phyloP scores from a whole-genome alignment of 2,329 filamentous ascomycete species.

The Botrytis medusae region DNA sequence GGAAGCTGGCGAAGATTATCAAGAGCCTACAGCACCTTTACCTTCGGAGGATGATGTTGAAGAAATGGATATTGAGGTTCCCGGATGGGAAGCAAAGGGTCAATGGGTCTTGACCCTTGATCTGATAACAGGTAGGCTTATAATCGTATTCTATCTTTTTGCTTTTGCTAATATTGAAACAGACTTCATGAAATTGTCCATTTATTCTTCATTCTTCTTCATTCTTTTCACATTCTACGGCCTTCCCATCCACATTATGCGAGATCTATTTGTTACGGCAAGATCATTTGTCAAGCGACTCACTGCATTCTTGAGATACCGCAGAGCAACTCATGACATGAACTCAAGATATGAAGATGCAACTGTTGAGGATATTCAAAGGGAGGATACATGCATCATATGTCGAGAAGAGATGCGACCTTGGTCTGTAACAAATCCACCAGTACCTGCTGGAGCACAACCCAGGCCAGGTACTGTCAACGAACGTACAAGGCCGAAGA shows the following conservation, averaged over 20 bases:
- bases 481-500: constrained; percentile 86
- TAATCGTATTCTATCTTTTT: background rate
- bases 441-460: constrained; percentile 41
- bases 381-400: constrained; percentile 95
- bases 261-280: constrained; percentile 91
- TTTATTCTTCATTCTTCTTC: constrained; percentile 89
- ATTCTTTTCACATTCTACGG: constrained; percentile 94
- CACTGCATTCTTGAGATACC: constrained; percentile 84
- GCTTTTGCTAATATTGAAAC: constrained; percentile 21
- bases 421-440: constrained; percentile 58
- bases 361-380: constrained; percentile 76
- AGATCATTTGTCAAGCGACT: constrained; percentile 88
- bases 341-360: constrained; percentile 87
- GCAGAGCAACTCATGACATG: constrained; percentile 91
- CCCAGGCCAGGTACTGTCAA: constrained; percentile 52
- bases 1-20: constrained; percentile 35
- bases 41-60: constrained; percentile 75
- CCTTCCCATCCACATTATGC: constrained; percentile 92
- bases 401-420: constrained; percentile 93
- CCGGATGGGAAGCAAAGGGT: constrained; percentile 95
- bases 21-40: constrained; percentile 45
- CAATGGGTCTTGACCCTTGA: constrained; percentile 90
- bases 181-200: constrained; percentile 88
- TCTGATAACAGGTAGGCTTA: constrained; percentile 67
- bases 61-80: constrained; percentile 91